These are phyloP conservation scores for Plasmodium vivax DNA, from an alignment of 169 alveolate species.

Conservation along the genomic window DNA sequence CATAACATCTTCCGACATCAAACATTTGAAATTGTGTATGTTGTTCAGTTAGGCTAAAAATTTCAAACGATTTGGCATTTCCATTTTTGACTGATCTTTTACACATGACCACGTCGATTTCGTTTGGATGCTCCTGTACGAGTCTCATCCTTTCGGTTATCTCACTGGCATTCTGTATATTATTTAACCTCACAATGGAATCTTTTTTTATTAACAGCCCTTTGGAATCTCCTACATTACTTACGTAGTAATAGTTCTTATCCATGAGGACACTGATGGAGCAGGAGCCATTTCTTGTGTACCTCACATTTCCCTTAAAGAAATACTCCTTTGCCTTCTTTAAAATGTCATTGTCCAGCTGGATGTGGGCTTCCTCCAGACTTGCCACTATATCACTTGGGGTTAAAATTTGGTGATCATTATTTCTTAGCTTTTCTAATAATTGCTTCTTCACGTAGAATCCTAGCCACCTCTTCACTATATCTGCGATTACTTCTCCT, in stretches of 20 bases:
- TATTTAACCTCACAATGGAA: constrained; percentile 33
- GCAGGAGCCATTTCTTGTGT: constrained; percentile 38
- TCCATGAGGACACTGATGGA: constrained; percentile 53
- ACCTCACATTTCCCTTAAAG: not conserved
- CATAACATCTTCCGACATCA: constrained; percentile 51
- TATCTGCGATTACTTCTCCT: constrained; percentile 37
- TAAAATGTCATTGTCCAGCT: constrained; percentile 20
- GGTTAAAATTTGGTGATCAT: not conserved
- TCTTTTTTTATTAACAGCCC: constrained; percentile 16
- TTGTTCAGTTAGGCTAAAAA: not conserved
- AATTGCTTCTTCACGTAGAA: constrained; percentile 52
- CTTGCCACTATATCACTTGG: constrained; percentile 16
- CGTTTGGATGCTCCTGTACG: constrained; percentile 79
- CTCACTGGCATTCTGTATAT: constrained; percentile 77
- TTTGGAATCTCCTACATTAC: constrained; percentile 57
- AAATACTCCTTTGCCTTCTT: constrained; percentile 6
- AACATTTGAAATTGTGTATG: not conserved
- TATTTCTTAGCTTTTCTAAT: not conserved
- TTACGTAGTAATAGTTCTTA: constrained; percentile 28
- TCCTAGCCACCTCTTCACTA: constrained; percentile 37
- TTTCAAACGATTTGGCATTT: not conserved
- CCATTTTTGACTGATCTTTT: not conserved
- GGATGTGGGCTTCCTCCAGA: constrained; percentile 45
- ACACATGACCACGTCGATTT: constrained; percentile 75
- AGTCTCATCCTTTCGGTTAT: constrained; percentile 76